Conservation (phyloP, 129 eudicot species). For the Heracleum sosnowskyi region DNA sequence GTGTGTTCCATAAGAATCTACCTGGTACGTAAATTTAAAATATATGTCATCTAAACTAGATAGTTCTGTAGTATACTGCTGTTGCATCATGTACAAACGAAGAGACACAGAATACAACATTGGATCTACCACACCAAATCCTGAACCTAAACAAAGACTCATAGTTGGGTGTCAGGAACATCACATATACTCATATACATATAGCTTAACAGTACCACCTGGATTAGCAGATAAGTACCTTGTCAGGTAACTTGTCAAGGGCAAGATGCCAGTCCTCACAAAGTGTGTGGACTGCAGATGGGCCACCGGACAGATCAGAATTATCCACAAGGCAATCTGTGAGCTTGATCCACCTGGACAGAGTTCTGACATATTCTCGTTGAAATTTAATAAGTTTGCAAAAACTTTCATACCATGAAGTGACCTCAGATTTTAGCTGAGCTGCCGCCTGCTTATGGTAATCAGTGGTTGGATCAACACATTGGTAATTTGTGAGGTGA, state of each 20-base stretch:
- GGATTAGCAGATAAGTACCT: slow-evolving; percentile 22
- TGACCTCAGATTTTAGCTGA: slow-evolving; percentile 51
- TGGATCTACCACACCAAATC: not conserved
- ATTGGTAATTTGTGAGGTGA: slow-evolving; percentile 29
- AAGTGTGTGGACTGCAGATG: slow-evolving; percentile 30
- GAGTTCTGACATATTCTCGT: slow-evolving; percentile 36
- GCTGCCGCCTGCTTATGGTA: slow-evolving; percentile 45
- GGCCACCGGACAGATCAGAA: slow-evolving; percentile 13
- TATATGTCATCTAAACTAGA: not conserved
- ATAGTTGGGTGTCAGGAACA: not conserved
- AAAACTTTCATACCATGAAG: slow-evolving; percentile 44
- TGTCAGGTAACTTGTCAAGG: slow-evolving; percentile 46
- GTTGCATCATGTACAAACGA: not conserved
- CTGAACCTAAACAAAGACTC: not conserved
- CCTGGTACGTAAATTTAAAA: not conserved
- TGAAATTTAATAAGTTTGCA: slow-evolving; percentile 42
- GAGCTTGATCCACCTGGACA: slow-evolving; percentile 44
- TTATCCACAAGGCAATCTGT: slow-evolving; percentile 24
- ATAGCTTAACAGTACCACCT: not conserved
- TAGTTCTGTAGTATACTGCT: not conserved
- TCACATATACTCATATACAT: not conserved
- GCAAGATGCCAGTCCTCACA: slow-evolving; percentile 41
- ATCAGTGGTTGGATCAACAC: slow-evolving; percentile 36
- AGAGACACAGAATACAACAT: not conserved
- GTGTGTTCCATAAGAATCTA: not conserved